Percentiles rank a stretch among this genome's conserved stretches.
Evolutionary conservation across 345 rosid species (phyloP).

Genomic region (Odontarrhena argentea): DNA sequence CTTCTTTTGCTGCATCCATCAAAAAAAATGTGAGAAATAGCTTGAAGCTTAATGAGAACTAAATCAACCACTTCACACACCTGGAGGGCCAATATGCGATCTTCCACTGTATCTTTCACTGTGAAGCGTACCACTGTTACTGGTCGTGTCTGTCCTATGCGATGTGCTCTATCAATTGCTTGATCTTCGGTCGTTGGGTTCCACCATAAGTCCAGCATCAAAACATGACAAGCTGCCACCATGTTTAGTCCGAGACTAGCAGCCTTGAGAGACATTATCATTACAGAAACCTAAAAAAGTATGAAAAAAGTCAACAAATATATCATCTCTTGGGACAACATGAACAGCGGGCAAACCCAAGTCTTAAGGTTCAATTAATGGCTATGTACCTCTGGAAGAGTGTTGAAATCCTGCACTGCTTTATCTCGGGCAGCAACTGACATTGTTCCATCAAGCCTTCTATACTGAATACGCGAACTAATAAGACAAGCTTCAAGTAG

Average conservation of each 20-base stretch:
- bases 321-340: constrained; percentile 3
- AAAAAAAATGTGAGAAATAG: constrained; percentile 13
- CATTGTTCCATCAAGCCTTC: constrained; percentile 99
- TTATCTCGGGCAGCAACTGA: constrained; percentile 89
- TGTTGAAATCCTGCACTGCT: constrained; percentile 95
- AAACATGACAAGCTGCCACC: constrained; percentile 96
- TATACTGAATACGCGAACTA: constrained; percentile 67
- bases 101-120: constrained; percentile 87
- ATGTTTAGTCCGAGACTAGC: constrained; percentile 97
- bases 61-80: constrained; percentile 39
- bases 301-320: not conserved
- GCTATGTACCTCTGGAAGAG: constrained; percentile 78
- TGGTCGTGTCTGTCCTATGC: constrained; percentile 92
- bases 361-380: constrained; percentile 9
- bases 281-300: constrained; percentile 68
- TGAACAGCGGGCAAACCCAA: not conserved
- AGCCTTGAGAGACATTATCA: constrained; percentile 97
- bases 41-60: constrained; percentile 1
- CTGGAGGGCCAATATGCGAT: constrained; percentile 91
- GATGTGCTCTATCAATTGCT: constrained; percentile 97
- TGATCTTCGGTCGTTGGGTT: constrained; percentile 98
- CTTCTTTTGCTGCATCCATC: constrained; percentile 74
- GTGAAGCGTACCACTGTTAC: constrained; percentile 85
- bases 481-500: constrained; percentile 78
- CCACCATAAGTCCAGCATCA: constrained; percentile 96